phyloP scores from a whole-genome alignment of 331 rosid genomes.

The Phaseolus coccineus region DNA sequence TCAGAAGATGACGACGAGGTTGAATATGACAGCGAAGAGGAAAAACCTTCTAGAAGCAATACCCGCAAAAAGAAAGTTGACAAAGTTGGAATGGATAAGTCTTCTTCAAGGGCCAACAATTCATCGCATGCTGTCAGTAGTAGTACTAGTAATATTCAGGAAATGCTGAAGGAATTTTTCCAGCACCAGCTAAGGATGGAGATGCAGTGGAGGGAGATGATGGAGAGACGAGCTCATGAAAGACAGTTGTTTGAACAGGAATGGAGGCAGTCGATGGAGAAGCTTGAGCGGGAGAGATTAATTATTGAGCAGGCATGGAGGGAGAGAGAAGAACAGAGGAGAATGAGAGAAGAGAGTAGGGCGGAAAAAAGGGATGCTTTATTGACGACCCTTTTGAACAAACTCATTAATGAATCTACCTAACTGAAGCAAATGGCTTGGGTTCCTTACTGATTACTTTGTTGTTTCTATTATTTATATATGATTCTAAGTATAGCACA shows the following conservation, averaged over 20 bases:
- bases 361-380: constrained; percentile 86
- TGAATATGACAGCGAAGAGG: constrained; percentile 65
- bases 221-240: constrained; percentile 69
- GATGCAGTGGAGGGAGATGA: constrained; percentile 85
- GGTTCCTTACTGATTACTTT: constrained; percentile 45
- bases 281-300: constrained; percentile 83
- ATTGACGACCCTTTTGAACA: constrained; percentile 75
- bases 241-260: constrained; percentile 77
- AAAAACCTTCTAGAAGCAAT: constrained; percentile 62
- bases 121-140: constrained; percentile 35
- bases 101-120: constrained; percentile 52
- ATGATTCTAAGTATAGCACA: constrained; percentile 42
- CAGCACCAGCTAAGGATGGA: constrained; percentile 84
- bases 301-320: constrained; percentile 79
- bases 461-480: constrained; percentile 39
- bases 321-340: constrained; percentile 91
- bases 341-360: constrained; percentile 79
- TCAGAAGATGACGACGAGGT: constrained; percentile 66
- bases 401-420: constrained; percentile 62
- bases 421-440: constrained; percentile 39
- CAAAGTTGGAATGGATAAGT: constrained; percentile 60
- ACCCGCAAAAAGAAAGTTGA: constrained; percentile 65
- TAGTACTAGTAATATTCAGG: constrained; percentile 50
- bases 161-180: constrained; percentile 72
- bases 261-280: constrained; percentile 83